A percentile compares a stretch with the other conserved stretches of the same genome.
Conservation (phyloP, 495 filamentous ascomycete genomes). For the Neurospora intermedia region DNA sequence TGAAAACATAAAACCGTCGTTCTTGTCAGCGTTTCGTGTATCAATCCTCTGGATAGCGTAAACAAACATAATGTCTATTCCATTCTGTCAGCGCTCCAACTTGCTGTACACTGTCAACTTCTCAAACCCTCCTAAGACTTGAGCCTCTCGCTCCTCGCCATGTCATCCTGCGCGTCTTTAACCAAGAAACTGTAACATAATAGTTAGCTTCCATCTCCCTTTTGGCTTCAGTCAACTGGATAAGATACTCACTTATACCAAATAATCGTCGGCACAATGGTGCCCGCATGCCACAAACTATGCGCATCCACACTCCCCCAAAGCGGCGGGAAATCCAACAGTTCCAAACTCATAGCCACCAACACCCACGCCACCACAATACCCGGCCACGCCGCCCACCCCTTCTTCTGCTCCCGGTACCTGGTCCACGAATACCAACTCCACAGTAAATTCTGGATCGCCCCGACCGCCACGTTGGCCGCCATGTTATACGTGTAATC, state of each 20-base stretch:
- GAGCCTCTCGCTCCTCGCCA: constrained; percentile 32
- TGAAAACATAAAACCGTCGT: neutral
- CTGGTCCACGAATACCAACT: constrained; percentile 66
- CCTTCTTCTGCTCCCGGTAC: constrained; percentile 54
- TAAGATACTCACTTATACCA: constrained; percentile 80
- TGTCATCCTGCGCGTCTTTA: constrained; percentile 67
- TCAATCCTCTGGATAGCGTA: neutral
- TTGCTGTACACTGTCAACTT: neutral
- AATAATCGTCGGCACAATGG: constrained; percentile 76
- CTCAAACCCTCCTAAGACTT: constrained; percentile 18
- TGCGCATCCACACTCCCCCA: constrained; percentile 83
- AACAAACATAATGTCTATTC: neutral
- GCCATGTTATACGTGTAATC: constrained; percentile 97
- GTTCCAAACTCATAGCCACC: constrained; percentile 86
- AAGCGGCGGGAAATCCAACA: constrained; percentile 86
- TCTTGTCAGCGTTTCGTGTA: neutral
- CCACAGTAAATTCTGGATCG: constrained; percentile 78
- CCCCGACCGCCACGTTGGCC: constrained; percentile 76
- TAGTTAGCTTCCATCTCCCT: neutral
- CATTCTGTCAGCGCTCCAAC: neutral
- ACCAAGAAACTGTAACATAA: constrained; percentile 53
- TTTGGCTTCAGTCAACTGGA: neutral
- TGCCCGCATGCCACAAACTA: constrained; percentile 91
- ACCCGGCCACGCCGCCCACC: constrained; percentile 87
- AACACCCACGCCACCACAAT: constrained; percentile 89